These are phyloP conservation scores for Geotrichum reessii DNA, from an alignment of 1,139 yeast species.

Conservation along the genomic window DNA sequence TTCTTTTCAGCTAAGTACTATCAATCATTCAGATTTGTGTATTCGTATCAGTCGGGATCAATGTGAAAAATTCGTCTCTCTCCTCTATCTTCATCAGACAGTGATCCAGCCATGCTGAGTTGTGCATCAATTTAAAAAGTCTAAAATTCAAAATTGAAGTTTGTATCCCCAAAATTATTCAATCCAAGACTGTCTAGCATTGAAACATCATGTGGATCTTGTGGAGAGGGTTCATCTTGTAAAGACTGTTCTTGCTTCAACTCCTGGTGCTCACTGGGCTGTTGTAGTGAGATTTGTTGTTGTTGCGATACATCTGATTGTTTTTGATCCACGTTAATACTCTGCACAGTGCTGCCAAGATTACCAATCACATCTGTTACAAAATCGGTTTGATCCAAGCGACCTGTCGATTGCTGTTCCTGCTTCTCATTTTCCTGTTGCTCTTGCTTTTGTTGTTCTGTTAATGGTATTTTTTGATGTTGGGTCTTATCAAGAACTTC, in stretches of 20 bases:
- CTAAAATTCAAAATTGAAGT: not conserved
- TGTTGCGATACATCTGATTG: not conserved
- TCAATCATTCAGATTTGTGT: no score
- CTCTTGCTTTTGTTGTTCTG: no score
- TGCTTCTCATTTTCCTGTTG: not conserved
- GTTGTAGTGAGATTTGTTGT: not conserved
- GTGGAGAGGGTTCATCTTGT: not conserved
- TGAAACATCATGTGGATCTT: not conserved
- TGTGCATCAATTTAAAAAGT: no score
- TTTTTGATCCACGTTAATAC: not conserved
- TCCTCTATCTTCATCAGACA: no score
- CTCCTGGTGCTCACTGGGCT: not conserved
- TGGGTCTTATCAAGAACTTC: not conserved
- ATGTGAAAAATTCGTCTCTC: no score
- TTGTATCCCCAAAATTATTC: not conserved
- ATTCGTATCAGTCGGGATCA: no score
- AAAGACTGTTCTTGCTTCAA: not conserved
- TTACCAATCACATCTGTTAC: not conserved
- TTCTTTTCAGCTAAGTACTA: no score
- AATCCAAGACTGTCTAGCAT: not conserved
- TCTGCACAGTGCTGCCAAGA: not conserved
- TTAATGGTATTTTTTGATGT: no score
- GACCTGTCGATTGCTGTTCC: not conserved
- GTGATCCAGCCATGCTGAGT: no score
- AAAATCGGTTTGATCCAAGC: not conserved